Evolutionary conservation across 495 filamentous ascomycete species (phyloP).

Genomic region (Daldinia caldariorum): DNA sequence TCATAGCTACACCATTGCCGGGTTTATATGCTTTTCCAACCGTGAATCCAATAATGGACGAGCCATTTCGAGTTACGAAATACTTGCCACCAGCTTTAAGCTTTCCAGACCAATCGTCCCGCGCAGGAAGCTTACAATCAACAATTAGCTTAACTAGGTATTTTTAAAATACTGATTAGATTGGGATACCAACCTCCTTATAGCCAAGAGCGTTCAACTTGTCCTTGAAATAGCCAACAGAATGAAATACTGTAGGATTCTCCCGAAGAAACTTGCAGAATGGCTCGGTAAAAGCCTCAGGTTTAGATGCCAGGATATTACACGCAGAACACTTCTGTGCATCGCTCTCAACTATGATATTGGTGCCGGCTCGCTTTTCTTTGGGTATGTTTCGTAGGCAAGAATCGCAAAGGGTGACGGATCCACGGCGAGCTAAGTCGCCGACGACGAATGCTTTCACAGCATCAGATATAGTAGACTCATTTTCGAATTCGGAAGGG

Average conservation of each 20-base stretch:
- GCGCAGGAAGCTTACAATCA: constrained; percentile 71
- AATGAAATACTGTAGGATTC: constrained; percentile 94
- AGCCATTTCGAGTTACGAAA: constrained; percentile 85
- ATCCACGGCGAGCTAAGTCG: constrained; percentile 33
- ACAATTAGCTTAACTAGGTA: constrained; percentile 24
- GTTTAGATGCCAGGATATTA: constrained; percentile 52
- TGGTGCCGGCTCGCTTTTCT: constrained; percentile 18
- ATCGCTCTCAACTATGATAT: constrained; percentile 22
- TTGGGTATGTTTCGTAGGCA: constrained; percentile 39
- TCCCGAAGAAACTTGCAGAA: constrained; percentile 88
- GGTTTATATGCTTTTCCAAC: constrained; percentile 83
- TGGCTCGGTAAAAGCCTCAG: constrained; percentile 78
- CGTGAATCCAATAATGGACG: constrained; percentile 85
- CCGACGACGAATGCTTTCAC: constrained; percentile 44
- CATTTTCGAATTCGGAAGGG: constrained; percentile 45
- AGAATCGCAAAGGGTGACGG: constrained; percentile 36
- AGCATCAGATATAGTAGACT: constrained; percentile 32
- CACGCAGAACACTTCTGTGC: constrained; percentile 34
- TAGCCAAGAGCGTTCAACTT: constrained; percentile 77
- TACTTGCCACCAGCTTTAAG: constrained; percentile 86
- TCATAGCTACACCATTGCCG: constrained; percentile 81
- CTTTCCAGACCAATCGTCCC: constrained; percentile 79
- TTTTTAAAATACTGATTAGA: not conserved
- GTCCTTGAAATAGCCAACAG: constrained; percentile 77
- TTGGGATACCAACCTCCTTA: constrained; percentile 59